These are phyloP conservation scores for Quercus mongolica DNA, from an alignment of 306 rosid genomes.

Conservation along the genomic window DNA sequence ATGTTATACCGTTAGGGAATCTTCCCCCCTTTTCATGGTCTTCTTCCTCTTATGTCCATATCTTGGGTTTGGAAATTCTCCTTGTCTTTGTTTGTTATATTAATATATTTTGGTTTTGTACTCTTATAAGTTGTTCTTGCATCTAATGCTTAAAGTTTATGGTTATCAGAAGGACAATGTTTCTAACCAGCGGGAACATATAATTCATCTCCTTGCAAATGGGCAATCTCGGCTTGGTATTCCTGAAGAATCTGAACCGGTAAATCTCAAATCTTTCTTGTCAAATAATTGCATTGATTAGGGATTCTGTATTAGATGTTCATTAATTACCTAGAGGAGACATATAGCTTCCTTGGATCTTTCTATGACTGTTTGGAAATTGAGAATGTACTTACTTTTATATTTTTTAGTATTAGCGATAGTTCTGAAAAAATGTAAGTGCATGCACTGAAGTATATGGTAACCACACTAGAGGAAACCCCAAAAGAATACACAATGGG, in stretches of 20 bases:
- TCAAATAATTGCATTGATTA: neutral
- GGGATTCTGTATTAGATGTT: neutral
- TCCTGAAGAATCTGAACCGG: conserved; percentile 72
- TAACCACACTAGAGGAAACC: neutral
- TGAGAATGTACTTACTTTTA: neutral
- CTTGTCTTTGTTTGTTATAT: neutral
- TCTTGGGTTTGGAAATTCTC: neutral
- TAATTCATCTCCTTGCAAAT: conserved; percentile 85
- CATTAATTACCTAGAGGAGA: neutral
- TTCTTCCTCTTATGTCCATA: neutral
- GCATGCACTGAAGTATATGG: neutral
- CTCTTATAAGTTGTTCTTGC: neutral
- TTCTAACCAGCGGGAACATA: conserved; percentile 85
- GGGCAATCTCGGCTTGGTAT: conserved; percentile 80
- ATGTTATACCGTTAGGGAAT: neutral
- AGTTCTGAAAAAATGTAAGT: neutral
- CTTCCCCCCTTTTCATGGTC: neutral
- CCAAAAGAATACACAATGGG: neutral
- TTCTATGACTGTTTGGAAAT: neutral
- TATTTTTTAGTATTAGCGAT: neutral
- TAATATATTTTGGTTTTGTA: neutral
- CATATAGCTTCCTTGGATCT: neutral
- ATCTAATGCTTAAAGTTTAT: conserved; percentile 15
- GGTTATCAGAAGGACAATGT: conserved; percentile 81
- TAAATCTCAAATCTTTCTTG: conserved; percentile 32